These are phyloP conservation scores for Fusarium siculi DNA, from an alignment of 2,329 filamentous ascomycete species.

Conservation along the genomic window DNA sequence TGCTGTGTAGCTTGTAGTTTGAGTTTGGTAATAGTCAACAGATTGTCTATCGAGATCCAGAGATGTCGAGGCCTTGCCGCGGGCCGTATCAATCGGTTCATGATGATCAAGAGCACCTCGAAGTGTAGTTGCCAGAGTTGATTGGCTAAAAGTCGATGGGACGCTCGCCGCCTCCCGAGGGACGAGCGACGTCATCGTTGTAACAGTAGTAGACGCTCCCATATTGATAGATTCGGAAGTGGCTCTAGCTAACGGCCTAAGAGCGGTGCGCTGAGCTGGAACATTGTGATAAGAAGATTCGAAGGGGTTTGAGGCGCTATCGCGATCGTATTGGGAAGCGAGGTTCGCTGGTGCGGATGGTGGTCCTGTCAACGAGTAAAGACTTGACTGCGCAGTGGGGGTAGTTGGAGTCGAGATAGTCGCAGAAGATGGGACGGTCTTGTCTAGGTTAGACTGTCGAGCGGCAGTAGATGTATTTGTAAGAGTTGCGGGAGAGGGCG, in stretches of 20 bases:
- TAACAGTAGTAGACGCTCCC: conserved; percentile 48
- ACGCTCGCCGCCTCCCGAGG: conserved; percentile 46
- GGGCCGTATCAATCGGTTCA: conserved; percentile 46
- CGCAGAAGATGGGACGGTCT: conserved; percentile 15
- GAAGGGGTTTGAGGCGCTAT: conserved; percentile 21
- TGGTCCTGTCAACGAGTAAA: conserved; percentile 14
- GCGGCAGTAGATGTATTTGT: neutral
- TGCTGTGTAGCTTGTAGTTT: conserved; percentile 41
- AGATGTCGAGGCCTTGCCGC: conserved; percentile 47
- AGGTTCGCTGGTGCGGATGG: conserved; percentile 15
- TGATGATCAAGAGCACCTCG: conserved; percentile 51
- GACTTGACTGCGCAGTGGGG: conserved; percentile 10
- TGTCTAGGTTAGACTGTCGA: conserved; percentile 29
- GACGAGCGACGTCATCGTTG: conserved; percentile 45
- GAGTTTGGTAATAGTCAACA: conserved; percentile 38
- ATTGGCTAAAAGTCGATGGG: conserved; percentile 48
- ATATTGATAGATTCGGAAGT: conserved; percentile 47
- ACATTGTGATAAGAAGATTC: conserved; percentile 48
- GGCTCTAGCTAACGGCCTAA: conserved; percentile 52
- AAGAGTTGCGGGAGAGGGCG: conserved; percentile 17
- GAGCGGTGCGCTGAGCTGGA: conserved; percentile 48
- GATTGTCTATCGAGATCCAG: conserved; percentile 49
- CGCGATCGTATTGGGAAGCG: conserved; percentile 36
- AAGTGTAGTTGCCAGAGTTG: conserved; percentile 47
- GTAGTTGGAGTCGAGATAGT: conserved; percentile 22